Evolutionary conservation across 176 grass and related monocot genomes (phyloP).

Genomic region (Hyparrhenia diplandra): DNA sequence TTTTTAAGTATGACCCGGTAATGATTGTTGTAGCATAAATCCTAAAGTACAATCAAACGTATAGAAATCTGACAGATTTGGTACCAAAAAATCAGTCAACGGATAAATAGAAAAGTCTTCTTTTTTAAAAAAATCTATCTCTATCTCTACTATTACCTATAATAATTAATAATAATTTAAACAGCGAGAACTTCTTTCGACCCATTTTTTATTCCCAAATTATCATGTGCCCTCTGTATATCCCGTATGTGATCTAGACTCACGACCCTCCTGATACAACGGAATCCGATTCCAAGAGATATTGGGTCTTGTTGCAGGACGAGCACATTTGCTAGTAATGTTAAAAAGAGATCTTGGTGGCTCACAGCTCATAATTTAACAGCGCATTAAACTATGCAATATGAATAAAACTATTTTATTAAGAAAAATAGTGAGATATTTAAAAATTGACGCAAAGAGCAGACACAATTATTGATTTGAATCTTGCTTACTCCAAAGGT

Average conservation of each 20-base stretch:
- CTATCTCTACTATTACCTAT: not conserved
- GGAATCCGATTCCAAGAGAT: not conserved
- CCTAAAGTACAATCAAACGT: too few species aligned
- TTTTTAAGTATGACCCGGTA: too few species aligned
- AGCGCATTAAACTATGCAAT: not conserved
- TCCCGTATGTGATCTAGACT: not conserved
- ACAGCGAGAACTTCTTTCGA: not conserved
- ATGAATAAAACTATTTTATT: not conserved
- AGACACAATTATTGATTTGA: not conserved
- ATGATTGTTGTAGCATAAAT: too few species aligned
- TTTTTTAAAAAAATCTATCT: not conserved
- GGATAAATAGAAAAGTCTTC: too few species aligned
- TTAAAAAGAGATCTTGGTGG: not conserved
- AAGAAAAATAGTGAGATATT: not conserved
- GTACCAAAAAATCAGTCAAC: too few species aligned
- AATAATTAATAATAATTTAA: not conserved
- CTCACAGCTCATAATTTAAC: not conserved
- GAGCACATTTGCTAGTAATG: not conserved
- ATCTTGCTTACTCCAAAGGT: not conserved
- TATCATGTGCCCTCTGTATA: not conserved
- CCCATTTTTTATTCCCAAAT: not conserved
- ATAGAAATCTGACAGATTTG: too few species aligned
- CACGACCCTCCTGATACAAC: not conserved
- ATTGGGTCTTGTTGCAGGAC: not conserved
- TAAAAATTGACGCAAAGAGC: not conserved